A percentile compares a stretch with the other conserved stretches of the same genome.
Conservation (phyloP, 108 stramenopile genomes). For the Fistulifera solaris region DNA sequence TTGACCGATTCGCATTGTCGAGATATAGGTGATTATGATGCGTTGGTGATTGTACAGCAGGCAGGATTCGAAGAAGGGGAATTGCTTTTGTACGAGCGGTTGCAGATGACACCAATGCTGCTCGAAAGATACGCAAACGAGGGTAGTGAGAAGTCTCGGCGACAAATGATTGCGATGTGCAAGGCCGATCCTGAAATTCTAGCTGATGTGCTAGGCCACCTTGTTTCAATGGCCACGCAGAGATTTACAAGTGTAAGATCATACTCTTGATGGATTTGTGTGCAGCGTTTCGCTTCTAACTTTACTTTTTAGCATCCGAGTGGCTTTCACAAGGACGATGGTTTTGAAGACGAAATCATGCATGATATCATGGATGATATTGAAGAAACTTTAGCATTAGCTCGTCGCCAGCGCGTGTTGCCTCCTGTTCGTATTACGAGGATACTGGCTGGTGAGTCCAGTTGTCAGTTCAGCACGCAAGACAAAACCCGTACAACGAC, state of each 20-base stretch:
- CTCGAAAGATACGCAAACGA: constrained; percentile 65
- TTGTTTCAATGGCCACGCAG: constrained; percentile 44
- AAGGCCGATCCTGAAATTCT: constrained; percentile 70
- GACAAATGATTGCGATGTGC: constrained; percentile 81
- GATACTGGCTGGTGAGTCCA: constrained; percentile 75
- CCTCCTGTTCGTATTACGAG: constrained; percentile 73
- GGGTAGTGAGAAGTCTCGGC: constrained; percentile 59
- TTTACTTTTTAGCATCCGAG: too few species aligned
- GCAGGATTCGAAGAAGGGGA: constrained; percentile 73
- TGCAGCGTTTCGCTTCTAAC: too few species aligned
- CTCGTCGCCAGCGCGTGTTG: constrained; percentile 45
- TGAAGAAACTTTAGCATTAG: constrained; percentile 66
- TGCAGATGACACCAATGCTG: constrained; percentile 77
- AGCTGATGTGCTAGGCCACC: constrained; percentile 71
- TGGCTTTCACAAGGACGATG: constrained; percentile 17
- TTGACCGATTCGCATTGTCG: constrained; percentile 40
- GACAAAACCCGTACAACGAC: background rate
- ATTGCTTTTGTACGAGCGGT: constrained; percentile 65
- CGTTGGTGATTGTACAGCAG: constrained; percentile 71
- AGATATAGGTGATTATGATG: constrained; percentile 78
- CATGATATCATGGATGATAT: constrained; percentile 71
- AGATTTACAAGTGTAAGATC: constrained; percentile 4
- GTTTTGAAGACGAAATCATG: constrained; percentile 27
- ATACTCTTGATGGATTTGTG: too few species aligned
- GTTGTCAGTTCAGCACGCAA: constrained; percentile 47